A percentile compares a stretch with the other conserved stretches of the same genome.
Conservation (phyloP, 345 rosid genomes). For the Eucalyptus pauciflora region DNA sequence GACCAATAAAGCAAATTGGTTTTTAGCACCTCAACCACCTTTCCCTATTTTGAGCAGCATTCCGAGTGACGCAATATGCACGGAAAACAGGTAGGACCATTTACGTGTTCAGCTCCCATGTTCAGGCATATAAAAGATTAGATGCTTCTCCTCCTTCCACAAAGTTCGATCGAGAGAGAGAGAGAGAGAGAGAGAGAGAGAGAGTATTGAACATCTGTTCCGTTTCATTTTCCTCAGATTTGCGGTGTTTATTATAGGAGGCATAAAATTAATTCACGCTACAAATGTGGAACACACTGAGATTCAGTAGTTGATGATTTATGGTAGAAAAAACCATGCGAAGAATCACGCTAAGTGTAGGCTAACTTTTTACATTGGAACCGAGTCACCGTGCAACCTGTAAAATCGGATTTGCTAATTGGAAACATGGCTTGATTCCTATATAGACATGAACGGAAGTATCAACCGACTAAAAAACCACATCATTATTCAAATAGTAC, state of each 20-base stretch:
- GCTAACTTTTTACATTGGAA: background rate
- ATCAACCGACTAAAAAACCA: background rate
- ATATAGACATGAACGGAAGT: background rate
- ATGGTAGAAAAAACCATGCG: background rate
- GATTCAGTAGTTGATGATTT: background rate
- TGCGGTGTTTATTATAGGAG: background rate
- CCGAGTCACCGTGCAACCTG: background rate
- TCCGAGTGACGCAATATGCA: background rate
- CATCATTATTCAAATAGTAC: background rate
- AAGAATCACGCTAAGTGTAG: background rate
- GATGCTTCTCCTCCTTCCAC: background rate
- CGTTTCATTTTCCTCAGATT: background rate
- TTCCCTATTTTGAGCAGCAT: background rate
- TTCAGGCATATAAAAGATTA: background rate
- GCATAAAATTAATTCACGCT: background rate
- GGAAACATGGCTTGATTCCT: background rate
- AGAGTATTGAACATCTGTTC: background rate
- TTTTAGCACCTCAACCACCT: background rate
- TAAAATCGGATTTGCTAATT: background rate
- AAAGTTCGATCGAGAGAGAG: too few species aligned
- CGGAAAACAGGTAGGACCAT: background rate
- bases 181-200: too few species aligned
- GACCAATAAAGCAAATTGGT: background rate
- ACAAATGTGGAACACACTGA: background rate
- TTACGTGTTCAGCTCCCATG: background rate